Evolutionary conservation across 2,329 filamentous ascomycete genomes (phyloP).

Genomic region (Aureobasidium sp.): DNA sequence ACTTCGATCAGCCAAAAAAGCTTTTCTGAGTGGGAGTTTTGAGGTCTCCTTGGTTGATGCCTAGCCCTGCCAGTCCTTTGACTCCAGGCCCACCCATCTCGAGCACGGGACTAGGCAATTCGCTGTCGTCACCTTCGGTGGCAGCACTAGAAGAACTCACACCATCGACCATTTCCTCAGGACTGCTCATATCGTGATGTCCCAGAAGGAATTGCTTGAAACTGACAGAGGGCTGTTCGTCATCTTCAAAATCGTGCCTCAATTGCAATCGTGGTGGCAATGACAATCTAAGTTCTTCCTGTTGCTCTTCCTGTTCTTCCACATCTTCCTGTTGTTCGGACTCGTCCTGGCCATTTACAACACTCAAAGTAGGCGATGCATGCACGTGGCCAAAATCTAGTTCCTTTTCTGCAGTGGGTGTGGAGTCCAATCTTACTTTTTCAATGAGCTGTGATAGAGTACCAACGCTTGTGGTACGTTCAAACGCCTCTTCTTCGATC

Average conservation of each 20-base stretch:
- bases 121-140: constrained; percentile 10
- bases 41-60: constrained; percentile 4
- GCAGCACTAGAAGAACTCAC: not conserved
- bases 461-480: constrained; percentile 35
- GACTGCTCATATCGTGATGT: not conserved
- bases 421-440: constrained; percentile 39
- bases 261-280: constrained; percentile 2
- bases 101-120: not conserved
- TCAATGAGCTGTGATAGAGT: constrained; percentile 38
- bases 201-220: constrained; percentile 16
- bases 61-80: constrained; percentile 9
- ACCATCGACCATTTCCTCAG: constrained; percentile 8
- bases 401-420: constrained; percentile 36
- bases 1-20: constrained; percentile 13
- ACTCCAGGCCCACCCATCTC: constrained; percentile 1
- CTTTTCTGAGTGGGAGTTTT: constrained; percentile 16
- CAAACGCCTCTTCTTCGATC: constrained; percentile 41
- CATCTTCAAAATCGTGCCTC: not conserved
- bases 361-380: not conserved
- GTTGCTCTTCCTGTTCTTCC: not conserved
- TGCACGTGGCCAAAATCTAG: constrained; percentile 26
- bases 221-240: constrained; percentile 1
- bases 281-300: not conserved
- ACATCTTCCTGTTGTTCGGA: not conserved
- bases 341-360: not conserved